Conservation (phyloP, 169 alveolate genomes). For the Plasmodium chabaudi region DNA sequence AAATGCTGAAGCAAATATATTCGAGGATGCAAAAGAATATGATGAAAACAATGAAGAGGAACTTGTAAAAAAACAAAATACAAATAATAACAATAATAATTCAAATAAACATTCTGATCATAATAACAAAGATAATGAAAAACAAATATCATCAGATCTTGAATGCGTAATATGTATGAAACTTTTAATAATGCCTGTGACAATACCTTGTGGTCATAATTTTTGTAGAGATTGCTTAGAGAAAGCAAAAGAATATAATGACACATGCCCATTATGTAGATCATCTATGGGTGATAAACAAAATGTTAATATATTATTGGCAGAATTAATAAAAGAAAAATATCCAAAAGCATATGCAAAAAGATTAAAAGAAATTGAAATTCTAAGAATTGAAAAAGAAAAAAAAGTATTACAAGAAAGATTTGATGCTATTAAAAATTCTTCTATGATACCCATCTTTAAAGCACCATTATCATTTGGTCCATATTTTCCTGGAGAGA, state of each 20-base stretch:
- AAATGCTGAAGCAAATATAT: too few species aligned
- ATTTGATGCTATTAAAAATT: conserved; percentile 49
- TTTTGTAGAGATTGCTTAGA: conserved; percentile 85
- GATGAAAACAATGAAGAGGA: not conserved
- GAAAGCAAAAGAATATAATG: conserved; percentile 77
- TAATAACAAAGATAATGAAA: not conserved
- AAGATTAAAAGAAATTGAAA: conserved; percentile 62
- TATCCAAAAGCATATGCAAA: conserved; percentile 68
- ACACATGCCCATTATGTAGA: conserved; percentile 80
- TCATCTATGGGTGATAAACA: conserved; percentile 63
- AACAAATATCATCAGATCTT: conserved; percentile 40
- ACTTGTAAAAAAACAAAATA: not conserved
- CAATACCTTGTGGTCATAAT: conserved; percentile 88
- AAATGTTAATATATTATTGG: conserved; percentile 73
- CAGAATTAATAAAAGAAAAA: conserved; percentile 71
- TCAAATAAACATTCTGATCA: not conserved
- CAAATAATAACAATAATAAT: too few species aligned
- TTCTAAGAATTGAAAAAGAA: conserved; percentile 34
- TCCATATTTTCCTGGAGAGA: conserved; percentile 67
- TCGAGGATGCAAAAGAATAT: not conserved
- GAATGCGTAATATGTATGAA: conserved; percentile 82
- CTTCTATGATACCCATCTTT: conserved; percentile 56
- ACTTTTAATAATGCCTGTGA: conserved; percentile 82
- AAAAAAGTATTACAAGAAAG: conserved; percentile 49
- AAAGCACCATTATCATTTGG: conserved; percentile 46